Base-by-base conservation (phyloP, 1,284 basidiomycete species). In the Inonotus hispidus region DNA sequence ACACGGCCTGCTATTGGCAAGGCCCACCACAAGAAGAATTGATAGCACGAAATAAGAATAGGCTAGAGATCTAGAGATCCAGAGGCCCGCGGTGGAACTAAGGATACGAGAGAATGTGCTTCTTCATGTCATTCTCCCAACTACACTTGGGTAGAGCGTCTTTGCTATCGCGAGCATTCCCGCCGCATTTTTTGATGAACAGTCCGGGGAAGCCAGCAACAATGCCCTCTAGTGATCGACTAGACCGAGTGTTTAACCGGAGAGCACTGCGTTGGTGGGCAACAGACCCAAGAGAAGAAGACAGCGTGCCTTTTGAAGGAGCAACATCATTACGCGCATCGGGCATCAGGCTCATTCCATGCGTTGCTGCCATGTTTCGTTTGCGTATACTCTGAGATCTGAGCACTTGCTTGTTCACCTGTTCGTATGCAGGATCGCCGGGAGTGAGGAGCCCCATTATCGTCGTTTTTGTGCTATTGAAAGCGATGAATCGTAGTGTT, bases 111-210 rank as follows among this genome's bases (percentile, higher is more conserved):
- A 87, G 70, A 63, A 89, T 88, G 66, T 77, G 84, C 53, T 70
- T 75, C 71, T 83, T 86, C 81, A 88, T 87, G 53, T 68, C 66
- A 19, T 68, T 60, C 67, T 84, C 82, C 87, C 85, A 88, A 65
- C 77, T 80, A 67, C 87, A 89, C 1, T 72, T 56, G 39, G 76
- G 73, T 58, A 83, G 71, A 19, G 70, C 75, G 53, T 75, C 71
- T 50, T 69, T 70, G 38, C 68, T 65, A n/a, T 76, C 74, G 25
- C 64, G 52, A 29, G 69, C 72, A n/a, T 67, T 65, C 3, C 81
- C 83, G 1, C 82, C 82, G 64, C 87, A 88, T 3, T 67, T 68
- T 6, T 70, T 61, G 52, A 70, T 68, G 59, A 88, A 66, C 53
- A 68, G 60, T 14, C 41, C 16, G n/a, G 70, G 68, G 32, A 79